Evolutionary conservation across 768 basidiomycete genomes (phyloP), one percentile per base, ranked within the genome.

Genomic region (Pleurotus cornucopiae): DNA sequence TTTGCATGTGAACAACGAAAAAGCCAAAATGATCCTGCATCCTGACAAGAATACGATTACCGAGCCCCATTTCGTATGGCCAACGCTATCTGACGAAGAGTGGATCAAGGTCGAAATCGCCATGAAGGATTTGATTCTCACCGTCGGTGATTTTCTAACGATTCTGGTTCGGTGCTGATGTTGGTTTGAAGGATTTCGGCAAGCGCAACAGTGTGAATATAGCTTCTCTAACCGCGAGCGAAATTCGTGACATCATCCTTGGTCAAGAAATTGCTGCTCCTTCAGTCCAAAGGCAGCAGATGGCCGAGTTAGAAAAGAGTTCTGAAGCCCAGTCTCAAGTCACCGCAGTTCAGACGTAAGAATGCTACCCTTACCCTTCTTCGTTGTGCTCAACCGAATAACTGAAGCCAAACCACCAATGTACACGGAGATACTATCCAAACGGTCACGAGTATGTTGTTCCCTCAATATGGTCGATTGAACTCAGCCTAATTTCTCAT

Each of bases 21-120:
- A 99, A 76, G 94, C 97, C 23, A 99, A 99, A 79, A 89, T 99
- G 63, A 94, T 99, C 60, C 77, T 99, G 38, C 94, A 95, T 61
- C 97, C 97, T 0, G 95, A 98, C 76, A 96, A 97, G 73, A 88
- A 86, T 56, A 98, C 96, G 1, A 88, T 96, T 63, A 98, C 97
- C 2, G 93, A 98, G 69, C 89, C 94, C 40, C 95, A 98, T 72
- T 98, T 96, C 69, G 93, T 98, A 34, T 98, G 95, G 95, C 96
- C 96, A 7, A 88, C 93, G 1, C 76, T 98, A 56, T 76, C 76
- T 26, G 95, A 97, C 62, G 94, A 97, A 62, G 94, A 97, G 64
- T 98, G 96, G 96, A 96, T 99, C 72, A 94, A 96, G 71, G 96
- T 98, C 46, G 97, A 99, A 75, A 91, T 99, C 45, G 96, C 97